These are phyloP conservation scores for Peronospora destructor DNA, from an alignment of 352 stramenopile species.

Conservation along the genomic window DNA sequence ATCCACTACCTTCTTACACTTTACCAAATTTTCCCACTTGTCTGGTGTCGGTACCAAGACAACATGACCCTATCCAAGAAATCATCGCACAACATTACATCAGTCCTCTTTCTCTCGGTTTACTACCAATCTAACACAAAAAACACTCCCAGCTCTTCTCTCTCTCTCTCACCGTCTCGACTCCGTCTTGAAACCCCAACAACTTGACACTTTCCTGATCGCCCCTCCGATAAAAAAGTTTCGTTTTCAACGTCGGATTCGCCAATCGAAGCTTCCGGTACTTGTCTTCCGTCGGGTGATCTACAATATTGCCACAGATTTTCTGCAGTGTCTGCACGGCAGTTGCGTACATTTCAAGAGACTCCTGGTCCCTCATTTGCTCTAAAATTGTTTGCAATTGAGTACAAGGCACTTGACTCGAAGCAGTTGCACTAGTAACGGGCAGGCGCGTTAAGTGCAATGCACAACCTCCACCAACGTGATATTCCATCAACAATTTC, in stretches of 20 bases:
- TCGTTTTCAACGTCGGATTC: slow-evolving; percentile 59
- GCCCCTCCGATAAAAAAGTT: slow-evolving; percentile 50
- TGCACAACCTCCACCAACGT: slow-evolving; percentile 49
- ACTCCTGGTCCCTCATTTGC: slow-evolving; percentile 45
- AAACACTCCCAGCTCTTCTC: no score
- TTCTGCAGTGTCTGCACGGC: slow-evolving; percentile 69
- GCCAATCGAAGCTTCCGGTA: slow-evolving; percentile 69
- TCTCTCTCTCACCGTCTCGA: slow-evolving; percentile 48
- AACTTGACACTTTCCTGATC: slow-evolving; percentile 55
- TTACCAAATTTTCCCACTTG: slow-evolving; percentile 67
- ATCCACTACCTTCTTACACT: slow-evolving; percentile 63
- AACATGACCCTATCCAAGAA: slow-evolving; percentile 35
- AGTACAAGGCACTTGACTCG: slow-evolving; percentile 9
- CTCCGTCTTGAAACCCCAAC: slow-evolving; percentile 61
- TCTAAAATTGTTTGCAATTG: slow-evolving; percentile 46
- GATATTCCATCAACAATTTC: slow-evolving; percentile 58
- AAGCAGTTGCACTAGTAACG: slow-evolving; percentile 11
- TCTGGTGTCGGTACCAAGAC: slow-evolving; percentile 65
- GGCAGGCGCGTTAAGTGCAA: slow-evolving; percentile 66
- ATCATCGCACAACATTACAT: background rate
- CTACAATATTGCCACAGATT: slow-evolving; percentile 77
- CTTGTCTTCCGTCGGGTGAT: slow-evolving; percentile 65
- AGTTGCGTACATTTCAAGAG: slow-evolving; percentile 32
- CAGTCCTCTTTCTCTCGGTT: no score
- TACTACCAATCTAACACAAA: no score